A percentile compares a stretch with the other conserved stretches of the same genome.
Conservation (phyloP, 148 eudicot species). For the Polygonum aviculare region DNA sequence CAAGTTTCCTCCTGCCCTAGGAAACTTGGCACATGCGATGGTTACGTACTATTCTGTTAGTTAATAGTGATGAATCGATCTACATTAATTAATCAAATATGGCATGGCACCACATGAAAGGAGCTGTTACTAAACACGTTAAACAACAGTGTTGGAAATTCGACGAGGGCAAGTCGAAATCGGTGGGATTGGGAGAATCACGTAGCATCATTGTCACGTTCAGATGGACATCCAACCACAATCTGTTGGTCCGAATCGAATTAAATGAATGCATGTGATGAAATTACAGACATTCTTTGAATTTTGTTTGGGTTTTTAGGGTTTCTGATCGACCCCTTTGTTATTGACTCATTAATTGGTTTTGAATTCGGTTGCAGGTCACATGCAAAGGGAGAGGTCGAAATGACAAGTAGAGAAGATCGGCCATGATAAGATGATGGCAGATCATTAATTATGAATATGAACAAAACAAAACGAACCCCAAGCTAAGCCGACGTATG, state of each 20-base stretch:
- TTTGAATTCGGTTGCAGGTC: slow-evolving; percentile 1
- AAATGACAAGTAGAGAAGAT: slow-evolving; percentile 5
- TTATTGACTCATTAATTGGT: not conserved
- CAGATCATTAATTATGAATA: not conserved
- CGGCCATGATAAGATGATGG: not conserved
- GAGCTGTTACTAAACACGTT: too few relatives aligned
- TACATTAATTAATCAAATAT: too few relatives aligned
- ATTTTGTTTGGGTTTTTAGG: not conserved
- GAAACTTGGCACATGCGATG: too few relatives aligned
- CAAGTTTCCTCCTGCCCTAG: too few relatives aligned
- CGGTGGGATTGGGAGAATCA: not conserved
- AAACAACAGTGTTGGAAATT: not conserved
- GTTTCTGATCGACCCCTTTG: not conserved
- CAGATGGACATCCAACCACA: not conserved
- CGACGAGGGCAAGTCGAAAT: not conserved
- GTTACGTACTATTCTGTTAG: too few relatives aligned
- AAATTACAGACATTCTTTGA: slow-evolving; percentile 1
- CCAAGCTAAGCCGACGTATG: not conserved
- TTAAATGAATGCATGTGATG: not conserved
- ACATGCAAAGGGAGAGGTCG: not conserved
- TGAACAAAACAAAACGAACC: not conserved
- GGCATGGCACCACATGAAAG: too few relatives aligned
- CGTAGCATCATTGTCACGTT: slow-evolving; percentile 4
- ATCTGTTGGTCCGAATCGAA: not conserved
- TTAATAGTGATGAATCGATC: too few relatives aligned